These are phyloP conservation scores for Silene latifolia DNA, from an alignment of 148 eudicot genomes.

Conservation along the genomic window DNA sequence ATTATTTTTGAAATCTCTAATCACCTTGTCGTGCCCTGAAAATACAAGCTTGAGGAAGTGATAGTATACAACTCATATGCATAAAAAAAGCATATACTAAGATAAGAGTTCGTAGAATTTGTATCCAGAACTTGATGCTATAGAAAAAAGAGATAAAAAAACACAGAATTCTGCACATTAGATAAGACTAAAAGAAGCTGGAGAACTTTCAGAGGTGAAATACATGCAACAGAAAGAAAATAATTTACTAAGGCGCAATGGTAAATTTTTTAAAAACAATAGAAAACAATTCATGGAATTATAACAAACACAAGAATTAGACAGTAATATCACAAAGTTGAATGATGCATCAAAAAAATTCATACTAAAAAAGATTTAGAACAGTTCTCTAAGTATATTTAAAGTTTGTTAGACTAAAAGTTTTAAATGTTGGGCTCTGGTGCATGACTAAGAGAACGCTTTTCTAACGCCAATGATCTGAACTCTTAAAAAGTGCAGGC, in stretches of 20 bases:
- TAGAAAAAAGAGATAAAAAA: neutral
- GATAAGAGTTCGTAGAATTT: neutral
- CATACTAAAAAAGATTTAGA: neutral
- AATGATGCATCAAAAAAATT: too few species aligned
- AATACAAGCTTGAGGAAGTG: neutral
- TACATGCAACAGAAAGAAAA: neutral
- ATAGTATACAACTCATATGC: neutral
- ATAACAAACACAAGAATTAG: neutral
- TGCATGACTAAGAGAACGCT: neutral
- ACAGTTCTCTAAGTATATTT: neutral
- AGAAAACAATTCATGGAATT: neutral
- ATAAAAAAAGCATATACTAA: neutral
- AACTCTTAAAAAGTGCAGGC: neutral
- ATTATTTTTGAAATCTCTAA: too few species aligned
- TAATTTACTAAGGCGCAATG: neutral
- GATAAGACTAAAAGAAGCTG: neutral
- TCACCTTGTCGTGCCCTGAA: too few species aligned
- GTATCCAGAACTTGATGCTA: neutral
- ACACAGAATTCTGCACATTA: neutral
- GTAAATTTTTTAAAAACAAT: neutral
- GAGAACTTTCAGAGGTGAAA: neutral
- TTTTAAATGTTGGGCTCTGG: neutral
- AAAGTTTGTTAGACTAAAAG: neutral
- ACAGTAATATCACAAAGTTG: too few species aligned
- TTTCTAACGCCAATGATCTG: neutral